phyloP scores from a whole-genome alignment of 306 rosid species.

The Corylus americana region DNA sequence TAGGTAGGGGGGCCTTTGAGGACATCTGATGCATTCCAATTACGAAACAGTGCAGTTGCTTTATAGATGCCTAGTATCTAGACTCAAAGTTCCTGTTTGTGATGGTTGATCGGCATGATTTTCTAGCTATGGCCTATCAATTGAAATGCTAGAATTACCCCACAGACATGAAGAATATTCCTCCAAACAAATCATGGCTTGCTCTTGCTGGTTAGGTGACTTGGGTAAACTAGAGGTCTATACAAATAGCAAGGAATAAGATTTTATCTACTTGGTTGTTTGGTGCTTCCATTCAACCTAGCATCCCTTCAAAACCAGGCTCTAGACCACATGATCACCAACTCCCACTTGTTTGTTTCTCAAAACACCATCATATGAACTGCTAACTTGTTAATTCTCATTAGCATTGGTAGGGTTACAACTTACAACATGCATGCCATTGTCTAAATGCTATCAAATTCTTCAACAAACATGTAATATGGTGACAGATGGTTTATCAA shows the following conservation, averaged over 20 bases:
- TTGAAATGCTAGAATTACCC: not conserved
- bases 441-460: not conserved
- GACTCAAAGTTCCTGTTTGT: not conserved
- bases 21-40: not conserved
- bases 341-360: conserved; percentile 16
- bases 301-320: conserved; percentile 14
- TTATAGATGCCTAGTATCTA: not conserved
- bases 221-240: not conserved
- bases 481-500: not conserved
- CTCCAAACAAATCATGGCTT: not conserved
- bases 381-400: not conserved
- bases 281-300: conserved; percentile 26
- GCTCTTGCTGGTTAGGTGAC: not conserved
- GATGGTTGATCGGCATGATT: not conserved
- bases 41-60: not conserved
- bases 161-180: not conserved
- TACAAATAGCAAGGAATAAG: not conserved
- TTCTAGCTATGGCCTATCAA: not conserved
- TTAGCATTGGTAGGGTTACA: not conserved
- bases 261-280: not conserved
- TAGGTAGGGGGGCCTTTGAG: not conserved
- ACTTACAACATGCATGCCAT: not conserved
- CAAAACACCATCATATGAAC: conserved; percentile 16
- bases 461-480: not conserved
- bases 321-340: not conserved